A percentile compares a stretch with the other conserved stretches of the same genome.
These are phyloP conservation scores for Candida buenavistaensis DNA, from an alignment of 1,139 yeast genomes.

Conservation along the genomic window DNA sequence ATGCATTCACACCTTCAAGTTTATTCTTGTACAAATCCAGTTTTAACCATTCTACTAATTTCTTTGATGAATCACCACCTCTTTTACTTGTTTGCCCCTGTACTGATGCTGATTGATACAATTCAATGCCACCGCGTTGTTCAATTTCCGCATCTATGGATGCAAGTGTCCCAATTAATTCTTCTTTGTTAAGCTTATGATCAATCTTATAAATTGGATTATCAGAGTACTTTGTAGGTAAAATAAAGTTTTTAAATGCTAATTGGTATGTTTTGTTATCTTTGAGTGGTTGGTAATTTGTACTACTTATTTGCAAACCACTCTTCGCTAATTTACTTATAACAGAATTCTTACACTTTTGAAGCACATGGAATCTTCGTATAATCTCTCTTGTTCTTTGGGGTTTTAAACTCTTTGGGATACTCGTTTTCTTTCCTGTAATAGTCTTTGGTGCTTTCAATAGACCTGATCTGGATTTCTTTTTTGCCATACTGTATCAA, in stretches of 20 bases:
- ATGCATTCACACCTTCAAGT: constrained; percentile 36
- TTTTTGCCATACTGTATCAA: constrained; percentile 12
- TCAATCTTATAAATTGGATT: constrained; percentile 24
- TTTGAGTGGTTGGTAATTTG: constrained; percentile 22
- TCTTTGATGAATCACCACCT: constrained; percentile 90
- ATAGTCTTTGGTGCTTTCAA: constrained; percentile 29
- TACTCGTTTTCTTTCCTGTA: constrained; percentile 22
- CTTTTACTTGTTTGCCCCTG: constrained; percentile 75
- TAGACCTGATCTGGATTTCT: constrained; percentile 19
- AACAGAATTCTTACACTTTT: constrained; percentile 48
- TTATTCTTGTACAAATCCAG: constrained; percentile 14
- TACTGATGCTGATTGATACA: constrained; percentile 85
- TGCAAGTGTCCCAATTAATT: constrained; percentile 38
- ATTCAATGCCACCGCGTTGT: constrained; percentile 65
- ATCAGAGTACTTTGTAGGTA: constrained; percentile 13
- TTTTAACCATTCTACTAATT: constrained; percentile 67
- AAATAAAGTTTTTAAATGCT: constrained; percentile 7
- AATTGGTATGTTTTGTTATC: constrained; percentile 6
- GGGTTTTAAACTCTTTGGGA: constrained; percentile 54
- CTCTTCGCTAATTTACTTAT: constrained; percentile 25
- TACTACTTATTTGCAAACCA: constrained; percentile 15
- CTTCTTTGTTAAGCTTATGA: constrained; percentile 12
- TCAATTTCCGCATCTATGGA: constrained; percentile 60
- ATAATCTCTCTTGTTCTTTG: constrained; percentile 65
- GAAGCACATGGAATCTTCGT: constrained; percentile 64